Conservation (phyloP, 1,284 basidiomycete species). For the Hemileia vastatrix region DNA sequence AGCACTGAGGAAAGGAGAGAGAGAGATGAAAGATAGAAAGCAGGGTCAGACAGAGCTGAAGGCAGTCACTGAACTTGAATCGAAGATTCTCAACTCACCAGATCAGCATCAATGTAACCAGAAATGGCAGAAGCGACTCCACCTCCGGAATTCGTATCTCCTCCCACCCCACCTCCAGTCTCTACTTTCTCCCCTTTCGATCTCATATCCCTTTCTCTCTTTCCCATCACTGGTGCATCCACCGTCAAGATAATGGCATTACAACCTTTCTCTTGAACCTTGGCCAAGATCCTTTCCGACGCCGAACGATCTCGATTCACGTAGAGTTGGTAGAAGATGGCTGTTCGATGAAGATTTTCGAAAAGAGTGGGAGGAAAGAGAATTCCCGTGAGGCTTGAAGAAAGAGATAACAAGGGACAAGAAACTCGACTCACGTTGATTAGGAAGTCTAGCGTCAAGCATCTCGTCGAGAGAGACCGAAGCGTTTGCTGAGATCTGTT, state of each 20-base stretch:
- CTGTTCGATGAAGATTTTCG: conserved; percentile 3
- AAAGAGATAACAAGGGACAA: too few relatives aligned
- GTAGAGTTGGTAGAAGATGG: conserved; percentile 54
- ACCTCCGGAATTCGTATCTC: conserved; percentile 36
- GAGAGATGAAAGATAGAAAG: too few relatives aligned
- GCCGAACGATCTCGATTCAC: conserved; percentile 63
- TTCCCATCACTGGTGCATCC: conserved; percentile 74
- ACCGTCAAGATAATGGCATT: conserved; percentile 79
- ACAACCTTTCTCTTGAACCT: conserved; percentile 58
- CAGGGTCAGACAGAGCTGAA: conserved; percentile 2
- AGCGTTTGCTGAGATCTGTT: conserved; percentile 66
- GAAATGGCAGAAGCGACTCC: conserved; percentile 48
- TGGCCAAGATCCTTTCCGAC: conserved; percentile 62
- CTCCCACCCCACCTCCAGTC: conserved; percentile 40
- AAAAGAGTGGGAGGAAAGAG: background rate
- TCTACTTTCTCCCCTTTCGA: conserved; percentile 45
- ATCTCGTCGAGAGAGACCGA: conserved; percentile 67
- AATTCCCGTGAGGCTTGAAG: conserved; percentile 52
- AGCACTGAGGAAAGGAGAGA: too few relatives aligned
- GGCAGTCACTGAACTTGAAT: conserved; percentile 39
- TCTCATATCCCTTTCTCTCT: conserved; percentile 65
- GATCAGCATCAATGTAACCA: conserved; percentile 49
- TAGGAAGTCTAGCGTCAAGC: conserved; percentile 51
- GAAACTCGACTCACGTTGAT: too few relatives aligned
- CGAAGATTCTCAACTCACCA: conserved; percentile 46